Conservation (phyloP, 257 asterid genomes). For the Primulina tabacum region DNA sequence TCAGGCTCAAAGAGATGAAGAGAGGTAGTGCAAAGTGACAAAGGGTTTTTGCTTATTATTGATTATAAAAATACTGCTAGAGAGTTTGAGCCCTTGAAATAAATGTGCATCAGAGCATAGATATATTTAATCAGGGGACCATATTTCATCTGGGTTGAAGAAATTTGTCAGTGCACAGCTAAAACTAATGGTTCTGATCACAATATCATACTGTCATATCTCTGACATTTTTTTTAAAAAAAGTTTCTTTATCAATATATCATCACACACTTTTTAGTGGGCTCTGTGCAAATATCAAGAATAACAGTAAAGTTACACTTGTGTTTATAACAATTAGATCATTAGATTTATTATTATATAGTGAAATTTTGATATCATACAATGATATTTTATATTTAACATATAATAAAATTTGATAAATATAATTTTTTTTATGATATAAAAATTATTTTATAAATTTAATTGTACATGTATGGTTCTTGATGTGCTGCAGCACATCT, state of each 20-base stretch:
- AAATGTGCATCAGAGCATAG: slow-evolving; percentile 35
- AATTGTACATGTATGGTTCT: too few relatives aligned
- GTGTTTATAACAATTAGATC: too few relatives aligned
- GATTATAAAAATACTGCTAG: neutral
- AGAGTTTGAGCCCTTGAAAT: slow-evolving; percentile 16
- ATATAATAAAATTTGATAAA: too few relatives aligned
- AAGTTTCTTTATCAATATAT: too few relatives aligned
- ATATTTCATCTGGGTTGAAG: slow-evolving; percentile 54
- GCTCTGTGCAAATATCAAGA: slow-evolving; percentile 66
- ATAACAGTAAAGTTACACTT: neutral
- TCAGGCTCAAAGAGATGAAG: neutral
- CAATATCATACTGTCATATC: neutral
- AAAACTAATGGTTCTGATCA: slow-evolving; percentile 63
- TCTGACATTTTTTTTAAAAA: too few relatives aligned
- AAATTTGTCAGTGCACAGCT: slow-evolving; percentile 68
- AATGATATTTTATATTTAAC: too few relatives aligned
- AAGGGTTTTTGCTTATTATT: neutral
- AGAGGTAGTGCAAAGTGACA: neutral
- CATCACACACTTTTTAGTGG: slow-evolving; percentile 17
- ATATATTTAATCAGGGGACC: slow-evolving; percentile 75
- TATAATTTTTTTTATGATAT: too few relatives aligned
- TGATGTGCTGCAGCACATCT: slow-evolving; percentile 24
- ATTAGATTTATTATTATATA: too few relatives aligned
- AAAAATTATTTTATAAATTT: too few relatives aligned
- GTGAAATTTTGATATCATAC: too few relatives aligned